Evolutionary conservation across 345 rosid genomes (phyloP), one percentile per base, ranked within the genome.

Genomic region (Dipteronia sinensis): DNA sequence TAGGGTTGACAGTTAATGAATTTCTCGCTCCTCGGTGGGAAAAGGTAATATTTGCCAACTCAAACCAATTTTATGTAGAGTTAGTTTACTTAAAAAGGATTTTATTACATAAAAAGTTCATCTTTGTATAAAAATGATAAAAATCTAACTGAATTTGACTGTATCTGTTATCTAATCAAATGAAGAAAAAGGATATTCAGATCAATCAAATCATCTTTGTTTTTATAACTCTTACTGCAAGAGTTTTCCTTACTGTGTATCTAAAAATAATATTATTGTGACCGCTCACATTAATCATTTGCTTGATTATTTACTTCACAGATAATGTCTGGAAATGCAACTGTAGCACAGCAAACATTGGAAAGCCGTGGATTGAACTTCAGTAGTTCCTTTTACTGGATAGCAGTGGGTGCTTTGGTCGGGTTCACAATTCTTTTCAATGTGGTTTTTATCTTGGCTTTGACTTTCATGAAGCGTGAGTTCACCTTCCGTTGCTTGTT

Each of bases 1-100:
- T 90, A 67, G 93, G 92, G 55, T 56, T 92, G 66, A 80, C 91
- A 40, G 75, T 86, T 16, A 92, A 90, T 58, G 93, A 92, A 64
- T 88, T 92, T 78, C 85, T 80, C 34, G 87, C 94, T 29, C 89
- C 91, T 31, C 91, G 91, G 27, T 90, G 94, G 97, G 76, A 79
- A 80, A 47, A 78, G 80, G 79, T 77, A 8, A 40, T 55, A 55
- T 12, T 56, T 58, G 6, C 20, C 65, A 11, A 13, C 13, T 46
- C 51, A 7, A 34, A 38, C 20, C 27, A 20, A 58, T 59, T 38
- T 9, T 23, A 10, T 38, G 12, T 7, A 25, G 53, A 53, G 34
- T 16, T 46, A 23, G 42, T 25, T 59, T n/a, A 20, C 13, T 22
- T 59, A 59, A 20, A 59, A 59, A 59, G 64, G 64, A 59, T 19